Evolutionary conservation across 2,329 filamentous ascomycete species (phyloP).

Genomic region (Aureobasidium sp.): DNA sequence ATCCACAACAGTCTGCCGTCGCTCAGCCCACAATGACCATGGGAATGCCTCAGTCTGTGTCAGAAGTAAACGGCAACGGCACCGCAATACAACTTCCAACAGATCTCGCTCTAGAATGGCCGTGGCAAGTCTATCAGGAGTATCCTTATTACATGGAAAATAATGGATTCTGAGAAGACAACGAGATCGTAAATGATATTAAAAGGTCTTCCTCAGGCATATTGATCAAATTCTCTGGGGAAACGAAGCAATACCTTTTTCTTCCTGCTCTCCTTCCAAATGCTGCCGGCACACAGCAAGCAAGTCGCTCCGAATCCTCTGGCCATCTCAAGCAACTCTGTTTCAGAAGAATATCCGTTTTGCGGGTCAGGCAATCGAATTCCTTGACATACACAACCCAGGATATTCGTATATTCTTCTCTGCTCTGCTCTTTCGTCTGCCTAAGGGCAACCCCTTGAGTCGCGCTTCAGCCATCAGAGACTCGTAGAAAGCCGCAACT

Average conservation of each 20-base stretch:
- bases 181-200: background rate
- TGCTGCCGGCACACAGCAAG: no score
- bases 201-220: background rate
- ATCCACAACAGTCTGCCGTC: background rate
- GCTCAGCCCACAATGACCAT: background rate
- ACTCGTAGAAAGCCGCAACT: background rate
- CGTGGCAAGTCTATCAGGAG: conserved; percentile 7
- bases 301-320: no score
- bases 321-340: no score
- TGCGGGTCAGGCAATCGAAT: background rate
- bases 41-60: background rate
- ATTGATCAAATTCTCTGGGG: background rate
- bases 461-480: background rate
- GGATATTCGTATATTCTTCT: background rate
- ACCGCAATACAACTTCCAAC: background rate
- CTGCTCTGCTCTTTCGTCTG: background rate
- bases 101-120: conserved; percentile 1
- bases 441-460: background rate
- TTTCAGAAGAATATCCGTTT: no score
- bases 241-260: background rate
- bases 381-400: background rate
- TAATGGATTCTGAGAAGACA: background rate
- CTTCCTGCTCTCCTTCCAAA: no score
- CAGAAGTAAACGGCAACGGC: background rate
- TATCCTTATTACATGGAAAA: conserved; percentile 1